Conservation (phyloP, 768 basidiomycete genomes). For the Trametopsis cervina region DNA sequence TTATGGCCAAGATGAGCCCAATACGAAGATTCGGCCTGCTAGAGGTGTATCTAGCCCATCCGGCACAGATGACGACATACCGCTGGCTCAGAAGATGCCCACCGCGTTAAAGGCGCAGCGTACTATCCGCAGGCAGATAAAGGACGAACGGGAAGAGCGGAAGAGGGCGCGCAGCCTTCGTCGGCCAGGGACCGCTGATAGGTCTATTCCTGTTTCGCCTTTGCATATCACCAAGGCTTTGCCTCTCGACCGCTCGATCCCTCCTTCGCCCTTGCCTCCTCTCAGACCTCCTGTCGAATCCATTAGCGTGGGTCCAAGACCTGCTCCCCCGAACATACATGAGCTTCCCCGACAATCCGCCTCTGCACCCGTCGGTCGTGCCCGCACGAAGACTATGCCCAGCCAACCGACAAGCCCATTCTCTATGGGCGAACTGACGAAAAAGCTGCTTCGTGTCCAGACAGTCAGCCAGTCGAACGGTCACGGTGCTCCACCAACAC, state of each 20-base stretch:
- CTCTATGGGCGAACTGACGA: conserved; percentile 51
- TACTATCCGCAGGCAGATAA: conserved; percentile 66
- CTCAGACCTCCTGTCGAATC: no score
- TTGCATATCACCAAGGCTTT: not conserved
- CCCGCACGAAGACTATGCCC: conserved; percentile 39
- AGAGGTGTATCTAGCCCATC: not conserved
- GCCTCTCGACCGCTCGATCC: no score
- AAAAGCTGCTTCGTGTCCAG: conserved; percentile 49
- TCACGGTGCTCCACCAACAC: not conserved
- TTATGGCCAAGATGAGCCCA: conserved; percentile 20
- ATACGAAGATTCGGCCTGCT: not conserved
- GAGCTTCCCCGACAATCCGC: no score
- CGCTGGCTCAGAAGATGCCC: conserved; percentile 77
- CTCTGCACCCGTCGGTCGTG: conserved; percentile 27
- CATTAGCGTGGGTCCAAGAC: no score
- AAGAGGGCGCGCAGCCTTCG: conserved; percentile 26
- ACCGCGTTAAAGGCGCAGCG: conserved; percentile 78
- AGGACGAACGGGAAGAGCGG: conserved; percentile 58
- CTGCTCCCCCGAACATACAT: no score
- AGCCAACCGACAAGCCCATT: conserved; percentile 33
- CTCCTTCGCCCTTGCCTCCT: no score
- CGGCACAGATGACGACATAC: conserved; percentile 61
- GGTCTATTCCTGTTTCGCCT: no score
- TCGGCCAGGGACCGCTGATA: conserved; percentile 11
- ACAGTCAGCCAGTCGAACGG: conserved; percentile 5